phyloP scores from a whole-genome alignment of 1,284 basidiomycete species.

The Marasmius fiardii region DNA sequence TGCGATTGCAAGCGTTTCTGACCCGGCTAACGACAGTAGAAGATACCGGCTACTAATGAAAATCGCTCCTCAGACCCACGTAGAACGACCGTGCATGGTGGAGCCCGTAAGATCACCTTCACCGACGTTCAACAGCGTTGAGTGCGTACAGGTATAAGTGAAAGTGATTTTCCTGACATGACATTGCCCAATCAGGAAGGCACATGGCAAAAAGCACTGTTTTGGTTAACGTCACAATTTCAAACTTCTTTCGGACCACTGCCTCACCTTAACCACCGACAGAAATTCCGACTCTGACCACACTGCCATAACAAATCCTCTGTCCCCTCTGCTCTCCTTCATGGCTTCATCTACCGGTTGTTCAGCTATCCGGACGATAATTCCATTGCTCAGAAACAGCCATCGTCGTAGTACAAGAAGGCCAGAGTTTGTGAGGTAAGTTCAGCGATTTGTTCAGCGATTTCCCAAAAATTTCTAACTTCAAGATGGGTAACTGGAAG shows the following conservation, averaged over 20 bases:
- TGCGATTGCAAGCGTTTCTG: too few species aligned
- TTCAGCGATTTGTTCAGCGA: conserved; percentile 13
- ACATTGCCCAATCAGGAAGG: background rate
- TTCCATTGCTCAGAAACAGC: background rate
- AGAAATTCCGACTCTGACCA: background rate
- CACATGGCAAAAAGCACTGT: background rate
- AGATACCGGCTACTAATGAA: too few species aligned
- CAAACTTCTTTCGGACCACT: background rate
- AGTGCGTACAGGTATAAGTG: conserved; percentile 5
- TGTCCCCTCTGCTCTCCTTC: background rate
- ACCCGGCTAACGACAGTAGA: too few species aligned
- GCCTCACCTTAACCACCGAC: background rate
- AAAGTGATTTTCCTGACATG: background rate
- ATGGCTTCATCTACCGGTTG: background rate
- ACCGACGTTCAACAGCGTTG: background rate
- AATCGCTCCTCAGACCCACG: background rate
- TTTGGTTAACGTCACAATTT: background rate
- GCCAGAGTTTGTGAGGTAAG: conserved; percentile 18
- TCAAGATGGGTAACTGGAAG: conserved; percentile 59
- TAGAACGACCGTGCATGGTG: background rate
- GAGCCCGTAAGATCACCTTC: background rate
- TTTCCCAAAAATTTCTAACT: conserved; percentile 14
- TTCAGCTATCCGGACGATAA: background rate
- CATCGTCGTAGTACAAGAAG: background rate
- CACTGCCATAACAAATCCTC: background rate